These are phyloP conservation scores for Saccharomycopsis fermentans DNA, from an alignment of 805 yeast species.

Conservation along the genomic window DNA sequence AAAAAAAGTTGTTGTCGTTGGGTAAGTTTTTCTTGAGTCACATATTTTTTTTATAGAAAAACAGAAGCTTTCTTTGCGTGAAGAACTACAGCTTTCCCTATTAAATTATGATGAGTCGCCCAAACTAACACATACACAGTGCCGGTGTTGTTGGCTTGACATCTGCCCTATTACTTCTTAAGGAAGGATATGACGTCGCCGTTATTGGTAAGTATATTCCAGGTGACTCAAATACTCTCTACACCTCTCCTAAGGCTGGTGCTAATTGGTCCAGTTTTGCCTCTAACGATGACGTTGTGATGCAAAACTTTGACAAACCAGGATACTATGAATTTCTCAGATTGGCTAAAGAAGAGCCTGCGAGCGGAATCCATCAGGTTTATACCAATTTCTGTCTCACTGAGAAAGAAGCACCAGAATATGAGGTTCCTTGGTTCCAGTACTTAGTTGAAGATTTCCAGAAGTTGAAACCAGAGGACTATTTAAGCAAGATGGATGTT, in stretches of 20 bases:
- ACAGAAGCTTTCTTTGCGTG: no score
- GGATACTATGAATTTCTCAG: conserved; percentile 39
- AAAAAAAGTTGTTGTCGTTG: conserved; percentile 10
- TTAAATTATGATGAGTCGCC: background rate
- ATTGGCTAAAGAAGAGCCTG: conserved; percentile 38
- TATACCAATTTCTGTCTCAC: conserved; percentile 19
- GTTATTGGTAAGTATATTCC: conserved; percentile 41
- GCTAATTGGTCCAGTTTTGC: conserved; percentile 66
- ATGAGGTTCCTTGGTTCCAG: conserved; percentile 41
- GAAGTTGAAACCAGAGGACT: conserved; percentile 25
- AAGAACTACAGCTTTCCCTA: background rate
- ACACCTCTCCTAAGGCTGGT: conserved; percentile 62
- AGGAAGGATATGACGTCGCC: conserved; percentile 33
- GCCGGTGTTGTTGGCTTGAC: conserved; percentile 53
- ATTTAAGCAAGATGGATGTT: conserved; percentile 16
- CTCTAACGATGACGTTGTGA: conserved; percentile 14
- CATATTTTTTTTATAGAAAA: no score
- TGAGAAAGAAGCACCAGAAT: conserved; percentile 13
- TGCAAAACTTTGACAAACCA: conserved; percentile 36
- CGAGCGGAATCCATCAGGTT: conserved; percentile 35
- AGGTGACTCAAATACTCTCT: conserved; percentile 43
- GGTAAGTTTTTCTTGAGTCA: conserved; percentile 7
- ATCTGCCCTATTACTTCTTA: conserved; percentile 34
- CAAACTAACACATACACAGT: conserved; percentile 19
- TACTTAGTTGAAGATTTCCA: conserved; percentile 32